Conservation (phyloP, 1,139 yeast genomes). For the Lodderomyces parapsilosis region DNA sequence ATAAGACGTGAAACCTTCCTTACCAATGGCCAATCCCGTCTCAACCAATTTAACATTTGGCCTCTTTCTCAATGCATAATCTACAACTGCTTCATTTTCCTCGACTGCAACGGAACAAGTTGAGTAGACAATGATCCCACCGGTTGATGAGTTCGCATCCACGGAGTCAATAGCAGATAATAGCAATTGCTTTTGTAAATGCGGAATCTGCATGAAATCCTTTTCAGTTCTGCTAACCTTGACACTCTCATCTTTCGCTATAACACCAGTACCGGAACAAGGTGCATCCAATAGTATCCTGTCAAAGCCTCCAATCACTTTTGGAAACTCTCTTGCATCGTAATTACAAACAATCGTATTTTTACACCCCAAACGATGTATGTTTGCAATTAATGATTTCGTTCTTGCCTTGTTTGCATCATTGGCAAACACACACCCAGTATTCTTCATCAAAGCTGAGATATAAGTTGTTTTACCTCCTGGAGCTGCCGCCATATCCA, state of each 20-base stretch:
- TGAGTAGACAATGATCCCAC: conserved; percentile 94
- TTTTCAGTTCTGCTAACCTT: conserved; percentile 92
- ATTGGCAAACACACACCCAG: conserved; percentile 96
- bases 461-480: conserved; percentile 99
- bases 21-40: conserved; percentile 91
- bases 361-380: conserved; percentile 94
- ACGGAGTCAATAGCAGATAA: conserved; percentile 97
- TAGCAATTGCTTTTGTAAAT: conserved; percentile 88
- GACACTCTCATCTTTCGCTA: conserved; percentile 95
- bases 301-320: conserved; percentile 97
- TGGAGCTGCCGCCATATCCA: conserved; percentile 99
- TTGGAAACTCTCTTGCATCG: conserved; percentile 98
- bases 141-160: conserved; percentile 86
- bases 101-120: conserved; percentile 98
- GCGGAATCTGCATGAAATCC: conserved; percentile 96
- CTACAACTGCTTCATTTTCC: conserved; percentile 98
- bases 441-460: conserved; percentile 95
- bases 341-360: conserved; percentile 96
- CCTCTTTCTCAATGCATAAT: conserved; percentile 92
- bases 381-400: conserved; percentile 93
- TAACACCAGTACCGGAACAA: conserved; percentile 99
- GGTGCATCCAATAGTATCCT: conserved; percentile 96
- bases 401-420: conserved; percentile 97
- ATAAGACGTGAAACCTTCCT: conserved; percentile 90
- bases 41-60: conserved; percentile 96